A percentile compares a stretch with the other conserved stretches of the same genome.
Evolutionary conservation across 768 basidiomycete genomes (phyloP).

Genomic region (Antrodiella citrinella): DNA sequence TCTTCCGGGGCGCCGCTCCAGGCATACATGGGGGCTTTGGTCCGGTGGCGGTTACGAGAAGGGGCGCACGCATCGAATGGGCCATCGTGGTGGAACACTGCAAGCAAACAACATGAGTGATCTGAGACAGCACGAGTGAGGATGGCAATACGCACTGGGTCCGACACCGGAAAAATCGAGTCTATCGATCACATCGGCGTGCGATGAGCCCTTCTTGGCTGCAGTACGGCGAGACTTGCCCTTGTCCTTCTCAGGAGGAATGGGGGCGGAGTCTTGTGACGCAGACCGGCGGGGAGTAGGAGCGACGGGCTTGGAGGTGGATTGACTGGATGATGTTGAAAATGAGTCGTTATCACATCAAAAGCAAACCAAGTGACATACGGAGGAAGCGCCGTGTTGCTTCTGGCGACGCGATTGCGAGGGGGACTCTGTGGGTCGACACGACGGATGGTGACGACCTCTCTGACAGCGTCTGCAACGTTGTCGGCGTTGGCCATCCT

Average conservation of each 20-base stretch:
- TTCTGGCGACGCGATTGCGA: conserved; percentile 44
- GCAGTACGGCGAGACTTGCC: conserved; percentile 36
- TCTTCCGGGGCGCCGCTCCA: conserved; percentile 45
- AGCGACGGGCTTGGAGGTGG: conserved; percentile 17
- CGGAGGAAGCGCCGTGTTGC: conserved; percentile 41
- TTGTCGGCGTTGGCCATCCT: conserved; percentile 28
- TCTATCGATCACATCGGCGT: conserved; percentile 86
- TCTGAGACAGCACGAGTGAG: conserved; percentile 2
- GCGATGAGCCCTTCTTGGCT: conserved; percentile 68
- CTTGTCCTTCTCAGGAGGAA: conserved; percentile 37
- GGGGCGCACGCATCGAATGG: conserved; percentile 91
- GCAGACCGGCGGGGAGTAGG: conserved; percentile 33
- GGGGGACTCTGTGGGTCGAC: conserved; percentile 32
- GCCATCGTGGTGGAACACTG: conserved; percentile 90
- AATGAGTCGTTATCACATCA: conserved; percentile 4
- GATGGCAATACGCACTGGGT: conserved; percentile 49
- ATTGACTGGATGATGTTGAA: conserved; percentile 14
- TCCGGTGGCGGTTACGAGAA: conserved; percentile 75
- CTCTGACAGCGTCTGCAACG: conserved; percentile 57
- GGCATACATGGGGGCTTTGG: conserved; percentile 77
- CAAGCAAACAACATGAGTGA: conserved; percentile 9
- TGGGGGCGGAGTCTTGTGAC: conserved; percentile 41
- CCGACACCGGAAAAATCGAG: conserved; percentile 83
- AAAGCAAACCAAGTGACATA: conserved; percentile 23
- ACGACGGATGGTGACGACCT: conserved; percentile 53